Percentiles rank a stretch among this genome's conserved stretches.
phyloP scores from a whole-genome alignment of 2,329 filamentous ascomycete genomes.

The Graphilbum sp. region DNA sequence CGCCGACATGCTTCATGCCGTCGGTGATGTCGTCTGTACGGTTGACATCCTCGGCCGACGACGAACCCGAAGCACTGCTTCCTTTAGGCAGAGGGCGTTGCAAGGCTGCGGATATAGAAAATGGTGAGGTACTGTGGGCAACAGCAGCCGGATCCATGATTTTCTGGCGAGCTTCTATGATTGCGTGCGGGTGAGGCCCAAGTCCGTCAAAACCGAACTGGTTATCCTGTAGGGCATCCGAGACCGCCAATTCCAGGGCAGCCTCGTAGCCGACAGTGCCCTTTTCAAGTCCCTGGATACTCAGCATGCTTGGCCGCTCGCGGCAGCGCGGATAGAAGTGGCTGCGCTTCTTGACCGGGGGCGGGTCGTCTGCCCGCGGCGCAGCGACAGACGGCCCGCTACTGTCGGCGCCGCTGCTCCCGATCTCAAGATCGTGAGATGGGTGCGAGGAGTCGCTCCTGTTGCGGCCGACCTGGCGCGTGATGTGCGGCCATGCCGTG shows the following conservation, averaged over 20 bases:
- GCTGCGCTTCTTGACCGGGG: conserved; percentile 28
- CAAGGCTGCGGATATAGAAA: not conserved
- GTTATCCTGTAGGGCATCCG: conserved; percentile 47
- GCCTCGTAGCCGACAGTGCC: conserved; percentile 55
- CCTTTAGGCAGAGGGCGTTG: not conserved
- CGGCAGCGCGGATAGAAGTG: conserved; percentile 43
- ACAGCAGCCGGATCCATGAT: conserved; percentile 31
- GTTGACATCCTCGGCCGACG: not conserved
- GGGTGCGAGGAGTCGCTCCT: not conserved
- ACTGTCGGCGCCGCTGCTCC: too few relatives aligned
- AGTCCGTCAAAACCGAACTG: conserved; percentile 42
- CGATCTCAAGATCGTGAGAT: too few relatives aligned
- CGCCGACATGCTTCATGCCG: conserved; percentile 37
- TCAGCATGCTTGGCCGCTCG: conserved; percentile 55
- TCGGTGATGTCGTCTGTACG: conserved; percentile 12
- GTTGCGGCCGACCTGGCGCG: conserved; percentile 18
- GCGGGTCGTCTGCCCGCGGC: conserved; percentile 12
- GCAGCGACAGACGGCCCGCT: too few relatives aligned
- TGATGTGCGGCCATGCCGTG: conserved; percentile 48
- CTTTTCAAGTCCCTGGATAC: conserved; percentile 54
- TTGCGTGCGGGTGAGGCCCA: conserved; percentile 35
- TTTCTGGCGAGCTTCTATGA: conserved; percentile 40
- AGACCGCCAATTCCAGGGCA: conserved; percentile 47
- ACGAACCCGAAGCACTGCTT: not conserved
- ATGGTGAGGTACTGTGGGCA: too few relatives aligned